Percentiles rank a stretch among this genome's conserved stretches.
Evolutionary conservation across 345 rosid genomes (phyloP).

Genomic region (Eucalyptus polybractea): DNA sequence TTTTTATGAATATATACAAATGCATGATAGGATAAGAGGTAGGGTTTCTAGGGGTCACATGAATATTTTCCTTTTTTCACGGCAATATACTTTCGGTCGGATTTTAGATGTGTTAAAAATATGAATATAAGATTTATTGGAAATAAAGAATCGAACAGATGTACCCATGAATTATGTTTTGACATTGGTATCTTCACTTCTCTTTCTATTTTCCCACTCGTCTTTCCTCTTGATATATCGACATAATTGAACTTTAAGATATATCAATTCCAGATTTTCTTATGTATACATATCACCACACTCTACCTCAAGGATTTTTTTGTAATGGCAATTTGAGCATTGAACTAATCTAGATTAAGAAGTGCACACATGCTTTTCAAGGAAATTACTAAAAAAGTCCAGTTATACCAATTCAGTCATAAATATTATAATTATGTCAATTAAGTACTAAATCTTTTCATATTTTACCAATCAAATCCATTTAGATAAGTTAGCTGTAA

Average conservation of each 20-base stretch:
- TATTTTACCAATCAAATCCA: not conserved
- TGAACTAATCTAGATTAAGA: not conserved
- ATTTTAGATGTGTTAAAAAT: not conserved
- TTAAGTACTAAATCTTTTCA: not conserved
- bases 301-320: not conserved
- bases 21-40: not conserved
- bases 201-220: not conserved
- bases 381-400: not conserved
- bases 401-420: not conserved
- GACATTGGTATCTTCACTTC: not conserved
- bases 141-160: not conserved
- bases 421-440: too few relatives aligned
- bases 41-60: not conserved
- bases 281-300: not conserved
- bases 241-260: not conserved
- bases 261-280: not conserved
- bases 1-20: too few relatives aligned
- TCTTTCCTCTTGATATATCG: not conserved
- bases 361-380: not conserved
- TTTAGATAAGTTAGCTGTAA: rapidly evolving
- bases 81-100: not conserved
- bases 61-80: not conserved
- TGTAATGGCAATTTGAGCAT: not conserved
- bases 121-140: not conserved
- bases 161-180: not conserved